Base-by-base conservation (phyloP, 345 rosid genomes). In the Anacardium occidentale region DNA sequence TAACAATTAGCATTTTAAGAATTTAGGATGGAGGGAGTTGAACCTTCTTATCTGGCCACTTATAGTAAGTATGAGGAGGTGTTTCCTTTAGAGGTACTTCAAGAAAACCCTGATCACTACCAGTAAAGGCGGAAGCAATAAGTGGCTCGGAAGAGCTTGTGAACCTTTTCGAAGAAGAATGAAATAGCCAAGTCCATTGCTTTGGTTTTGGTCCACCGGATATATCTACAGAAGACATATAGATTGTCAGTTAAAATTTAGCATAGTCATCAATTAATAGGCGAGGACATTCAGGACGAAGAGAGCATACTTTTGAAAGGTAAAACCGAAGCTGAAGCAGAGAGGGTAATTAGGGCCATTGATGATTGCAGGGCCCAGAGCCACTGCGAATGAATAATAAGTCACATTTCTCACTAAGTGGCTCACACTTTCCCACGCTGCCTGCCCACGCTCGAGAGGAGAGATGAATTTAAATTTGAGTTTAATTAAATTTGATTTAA, bases 21-120 rank as follows among this genome's bases (percentile, higher is more conserved):
- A 50, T 10, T 2, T 4, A 37, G 42, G 42, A 37, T 37, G 42
- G 4, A 22, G 1, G 11, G 53, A 48, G 21, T 0, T 0, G 51
- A 60, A 86, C 87, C 87, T 80, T 83, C 26, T 64, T 82, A 71
- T 82, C 77, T 17, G 88, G 88, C 94, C 94, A 89, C 3, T 76
- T 26, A 74, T 82, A 37, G 10, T 37, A 87, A 18, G 62, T 47
- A 55, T 72, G 75, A 0, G 80, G 77, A 1, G 64, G 57, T 14
- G 72, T 74, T 48, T 81, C 76, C 10, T 70, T 74, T 48, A 78
- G 75, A 15, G 86, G 72, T 15, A 66, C 32, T 56, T 81, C 82
- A 0, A 75, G 57, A 0, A 48, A 65, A 64, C 77, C 86, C 34
- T 66, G 74, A n/a, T 29, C 76, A 21, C 57, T 64, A 52, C 76